Conservation (phyloP, 305 asterid genomes). For the Withania somnifera region DNA sequence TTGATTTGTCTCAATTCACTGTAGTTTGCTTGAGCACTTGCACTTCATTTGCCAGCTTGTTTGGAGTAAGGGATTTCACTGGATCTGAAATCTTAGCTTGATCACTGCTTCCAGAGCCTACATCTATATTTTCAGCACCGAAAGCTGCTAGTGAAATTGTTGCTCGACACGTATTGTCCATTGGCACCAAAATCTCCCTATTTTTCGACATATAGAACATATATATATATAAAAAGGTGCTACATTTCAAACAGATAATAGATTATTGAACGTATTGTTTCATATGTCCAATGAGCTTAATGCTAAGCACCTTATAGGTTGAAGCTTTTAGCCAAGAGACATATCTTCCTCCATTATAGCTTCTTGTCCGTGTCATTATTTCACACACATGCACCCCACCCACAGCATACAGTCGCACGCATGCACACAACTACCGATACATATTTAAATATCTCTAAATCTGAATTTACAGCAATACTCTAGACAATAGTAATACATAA, state of each 20-base stretch:
- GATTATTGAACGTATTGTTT: neutral
- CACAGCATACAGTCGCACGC: neutral
- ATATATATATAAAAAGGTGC: neutral
- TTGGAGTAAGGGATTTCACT: neutral
- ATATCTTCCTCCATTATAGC: neutral
- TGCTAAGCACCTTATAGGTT: neutral
- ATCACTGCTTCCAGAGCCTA: neutral
- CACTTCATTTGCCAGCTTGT: neutral
- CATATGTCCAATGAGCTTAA: neutral
- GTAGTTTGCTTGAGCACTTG: neutral
- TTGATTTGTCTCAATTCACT: neutral
- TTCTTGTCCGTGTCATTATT: neutral
- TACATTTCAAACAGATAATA: too few relatives aligned
- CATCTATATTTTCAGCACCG: neutral
- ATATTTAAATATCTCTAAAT: neutral
- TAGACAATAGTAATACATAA: neutral
- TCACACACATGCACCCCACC: neutral
- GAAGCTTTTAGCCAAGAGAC: neutral
- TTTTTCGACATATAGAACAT: neutral
- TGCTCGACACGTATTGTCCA: neutral
- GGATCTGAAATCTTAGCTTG: neutral
- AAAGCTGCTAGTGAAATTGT: neutral
- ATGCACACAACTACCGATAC: neutral
- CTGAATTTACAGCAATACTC: neutral
- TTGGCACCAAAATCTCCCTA: neutral